Evolutionary conservation across 2,329 filamentous ascomycete genomes (phyloP).

Genomic region (Talaromyces albobiverticillius): DNA sequence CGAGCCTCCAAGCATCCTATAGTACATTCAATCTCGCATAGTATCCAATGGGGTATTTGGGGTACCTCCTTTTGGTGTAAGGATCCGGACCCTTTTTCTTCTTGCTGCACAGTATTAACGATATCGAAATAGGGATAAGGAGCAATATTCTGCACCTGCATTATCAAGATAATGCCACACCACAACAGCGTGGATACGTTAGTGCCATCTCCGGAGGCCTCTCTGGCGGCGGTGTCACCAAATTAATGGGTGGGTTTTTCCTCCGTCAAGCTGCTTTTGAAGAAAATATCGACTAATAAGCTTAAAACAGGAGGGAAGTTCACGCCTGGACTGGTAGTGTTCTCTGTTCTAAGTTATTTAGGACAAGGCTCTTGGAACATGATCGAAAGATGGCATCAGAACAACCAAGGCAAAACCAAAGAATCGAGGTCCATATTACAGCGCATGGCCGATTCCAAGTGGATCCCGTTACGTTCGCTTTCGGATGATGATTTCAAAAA

Average conservation of each 20-base stretch:
- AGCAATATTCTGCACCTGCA: conserved; percentile 47
- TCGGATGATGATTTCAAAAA: conserved; percentile 70
- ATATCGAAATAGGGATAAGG: conserved; percentile 45
- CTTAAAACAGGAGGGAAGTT: conserved; percentile 57
- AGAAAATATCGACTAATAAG: no score
- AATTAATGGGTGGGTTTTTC: conserved; percentile 48
- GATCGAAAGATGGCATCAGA: conserved; percentile 47
- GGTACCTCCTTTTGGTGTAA: conserved; percentile 74
- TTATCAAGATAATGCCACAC: conserved; percentile 52
- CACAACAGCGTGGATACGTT: conserved; percentile 61
- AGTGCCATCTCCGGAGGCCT: conserved; percentile 70
- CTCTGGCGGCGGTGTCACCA: conserved; percentile 57
- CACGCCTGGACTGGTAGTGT: conserved; percentile 59
- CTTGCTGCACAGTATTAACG: conserved; percentile 21
- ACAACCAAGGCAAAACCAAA: conserved; percentile 27
- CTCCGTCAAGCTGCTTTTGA: no score
- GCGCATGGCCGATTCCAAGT: conserved; percentile 59
- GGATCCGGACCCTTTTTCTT: conserved; percentile 24
- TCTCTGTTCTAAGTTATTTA: conserved; percentile 54
- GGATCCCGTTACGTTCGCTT: conserved; percentile 68
- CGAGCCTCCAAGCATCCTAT: conserved; percentile 60
- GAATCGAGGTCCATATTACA: conserved; percentile 44
- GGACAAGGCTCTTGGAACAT: conserved; percentile 58
- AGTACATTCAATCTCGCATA: conserved; percentile 69
- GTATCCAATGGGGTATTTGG: conserved; percentile 77